phyloP scores from a whole-genome alignment of 805 yeast genomes.

The Metschnikowia cubensis region DNA sequence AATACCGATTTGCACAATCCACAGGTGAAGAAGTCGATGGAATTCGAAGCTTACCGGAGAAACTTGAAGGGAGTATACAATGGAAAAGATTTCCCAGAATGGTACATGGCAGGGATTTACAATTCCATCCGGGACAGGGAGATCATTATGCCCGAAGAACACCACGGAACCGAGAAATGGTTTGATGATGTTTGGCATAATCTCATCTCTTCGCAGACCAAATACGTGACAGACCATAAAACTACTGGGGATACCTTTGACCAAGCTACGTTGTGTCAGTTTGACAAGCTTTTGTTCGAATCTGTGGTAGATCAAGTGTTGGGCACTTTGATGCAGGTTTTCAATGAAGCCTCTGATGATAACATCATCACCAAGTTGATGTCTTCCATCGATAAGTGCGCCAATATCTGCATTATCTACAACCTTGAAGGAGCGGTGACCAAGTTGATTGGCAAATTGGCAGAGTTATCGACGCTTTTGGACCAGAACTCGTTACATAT shows the following conservation, averaged over 20 bases:
- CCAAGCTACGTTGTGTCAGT: slow-evolving; percentile 41
- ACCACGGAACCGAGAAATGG: slow-evolving; percentile 87
- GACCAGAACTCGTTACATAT: slow-evolving; percentile 26
- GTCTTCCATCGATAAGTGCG: slow-evolving; percentile 82
- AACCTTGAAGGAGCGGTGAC: slow-evolving; percentile 56
- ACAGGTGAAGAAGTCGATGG: slow-evolving; percentile 88
- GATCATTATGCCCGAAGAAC: slow-evolving; percentile 97
- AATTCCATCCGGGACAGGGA: slow-evolving; percentile 78
- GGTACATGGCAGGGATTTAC: slow-evolving; percentile 82
- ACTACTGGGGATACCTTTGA: slow-evolving; percentile 15
- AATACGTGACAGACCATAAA: slow-evolving; percentile 16
- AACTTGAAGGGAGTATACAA: slow-evolving; percentile 80
- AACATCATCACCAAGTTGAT: slow-evolving; percentile 82
- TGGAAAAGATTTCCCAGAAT: slow-evolving; percentile 72
- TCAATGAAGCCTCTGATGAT: slow-evolving; percentile 87
- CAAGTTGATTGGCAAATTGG: slow-evolving; percentile 58
- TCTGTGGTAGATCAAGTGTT: slow-evolving; percentile 61
- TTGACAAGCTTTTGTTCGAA: slow-evolving; percentile 70
- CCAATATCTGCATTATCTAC: slow-evolving; percentile 68
- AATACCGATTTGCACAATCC: slow-evolving; percentile 95
- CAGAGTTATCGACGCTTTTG: slow-evolving; percentile 65
- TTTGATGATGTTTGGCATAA: slow-evolving; percentile 86
- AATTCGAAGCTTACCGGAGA: slow-evolving; percentile 70
- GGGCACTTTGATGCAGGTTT: slow-evolving; percentile 69
- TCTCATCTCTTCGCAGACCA: slow-evolving; percentile 47